Percentiles rank a stretch among this genome's conserved stretches.
phyloP scores from a whole-genome alignment of 768 basidiomycete genomes.

The Rhodotorula paludigena region DNA sequence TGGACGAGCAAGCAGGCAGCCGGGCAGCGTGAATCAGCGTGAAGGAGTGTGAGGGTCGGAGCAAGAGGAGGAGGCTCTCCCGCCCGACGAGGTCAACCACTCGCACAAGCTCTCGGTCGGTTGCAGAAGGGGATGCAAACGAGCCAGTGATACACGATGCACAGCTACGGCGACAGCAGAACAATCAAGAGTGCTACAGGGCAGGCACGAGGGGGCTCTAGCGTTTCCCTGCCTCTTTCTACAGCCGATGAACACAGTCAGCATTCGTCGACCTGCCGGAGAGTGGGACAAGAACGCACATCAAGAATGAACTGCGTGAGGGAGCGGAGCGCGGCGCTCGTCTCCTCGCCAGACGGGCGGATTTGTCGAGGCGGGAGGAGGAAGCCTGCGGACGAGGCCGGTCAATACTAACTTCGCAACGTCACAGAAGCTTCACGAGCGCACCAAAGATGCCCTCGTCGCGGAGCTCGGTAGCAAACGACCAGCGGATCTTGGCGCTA shows the following conservation, averaged over 20 bases:
- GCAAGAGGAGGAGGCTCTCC: too few relatives aligned
- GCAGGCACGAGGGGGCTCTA: too few relatives aligned
- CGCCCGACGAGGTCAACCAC: too few relatives aligned
- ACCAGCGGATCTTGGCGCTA: conserved; percentile 56
- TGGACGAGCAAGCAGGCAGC: too few relatives aligned
- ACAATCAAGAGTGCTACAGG: too few relatives aligned
- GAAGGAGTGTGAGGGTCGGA: too few relatives aligned
- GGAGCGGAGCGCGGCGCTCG: conserved; percentile 60
- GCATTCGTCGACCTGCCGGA: background rate
- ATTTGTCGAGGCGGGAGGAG: conserved; percentile 67
- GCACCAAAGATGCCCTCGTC: conserved; percentile 65
- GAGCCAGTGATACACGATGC: too few relatives aligned
- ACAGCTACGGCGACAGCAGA: too few relatives aligned
- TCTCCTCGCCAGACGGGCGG: conserved; percentile 73
- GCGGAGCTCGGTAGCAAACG: conserved; percentile 61
- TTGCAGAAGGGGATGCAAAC: too few relatives aligned
- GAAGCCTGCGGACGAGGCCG: conserved; percentile 51
- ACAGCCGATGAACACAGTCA: background rate
- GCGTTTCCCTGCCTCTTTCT: conserved; percentile 9
- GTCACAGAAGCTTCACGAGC: background rate
- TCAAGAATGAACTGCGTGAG: conserved; percentile 61
- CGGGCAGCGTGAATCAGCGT: too few relatives aligned
- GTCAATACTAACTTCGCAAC: too few relatives aligned
- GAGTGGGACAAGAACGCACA: background rate
- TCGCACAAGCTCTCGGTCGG: too few relatives aligned